These are phyloP conservation scores for Cytospora leucostoma DNA, from an alignment of 2,329 filamentous ascomycete species.

Conservation along the genomic window DNA sequence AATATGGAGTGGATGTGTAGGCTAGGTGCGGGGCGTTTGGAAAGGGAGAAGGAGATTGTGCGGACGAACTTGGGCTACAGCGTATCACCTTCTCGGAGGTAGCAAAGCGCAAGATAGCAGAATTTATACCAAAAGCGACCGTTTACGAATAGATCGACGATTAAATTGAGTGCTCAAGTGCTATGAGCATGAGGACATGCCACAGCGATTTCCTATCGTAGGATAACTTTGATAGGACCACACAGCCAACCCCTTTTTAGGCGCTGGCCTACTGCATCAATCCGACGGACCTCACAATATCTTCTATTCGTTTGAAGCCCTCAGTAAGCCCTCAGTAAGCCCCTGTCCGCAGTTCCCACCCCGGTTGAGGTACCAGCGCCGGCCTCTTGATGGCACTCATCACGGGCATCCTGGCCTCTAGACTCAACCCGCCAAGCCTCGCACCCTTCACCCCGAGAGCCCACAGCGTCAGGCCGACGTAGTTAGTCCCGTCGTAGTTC, in stretches of 20 bases:
- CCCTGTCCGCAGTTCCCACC: neutral
- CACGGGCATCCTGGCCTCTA: conserved; percentile 37
- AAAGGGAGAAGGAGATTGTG: neutral
- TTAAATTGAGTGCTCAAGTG: too few relatives aligned
- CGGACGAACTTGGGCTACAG: too few relatives aligned
- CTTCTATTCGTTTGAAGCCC: neutral
- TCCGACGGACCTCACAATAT: neutral
- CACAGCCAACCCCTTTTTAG: too few relatives aligned
- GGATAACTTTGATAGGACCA: too few relatives aligned
- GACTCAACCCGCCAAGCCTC: conserved; percentile 49
- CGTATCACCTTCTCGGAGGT: too few relatives aligned
- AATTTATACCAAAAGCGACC: too few relatives aligned
- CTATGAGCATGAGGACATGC: too few relatives aligned
- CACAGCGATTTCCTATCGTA: too few relatives aligned
- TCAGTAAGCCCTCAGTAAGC: neutral
- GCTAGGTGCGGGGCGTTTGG: neutral
- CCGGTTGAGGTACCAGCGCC: neutral
- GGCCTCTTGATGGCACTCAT: neutral
- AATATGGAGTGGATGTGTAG: neutral
- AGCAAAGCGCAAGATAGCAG: too few relatives aligned
- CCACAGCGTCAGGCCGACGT: conserved; percentile 65
- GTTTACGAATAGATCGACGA: too few relatives aligned
- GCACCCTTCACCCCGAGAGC: conserved; percentile 56
- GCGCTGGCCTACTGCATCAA: too few relatives aligned
- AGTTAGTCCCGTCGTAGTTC: conserved; percentile 68